Conservation (phyloP, 1,284 basidiomycete species). For the Coriolopsis trogii region DNA sequence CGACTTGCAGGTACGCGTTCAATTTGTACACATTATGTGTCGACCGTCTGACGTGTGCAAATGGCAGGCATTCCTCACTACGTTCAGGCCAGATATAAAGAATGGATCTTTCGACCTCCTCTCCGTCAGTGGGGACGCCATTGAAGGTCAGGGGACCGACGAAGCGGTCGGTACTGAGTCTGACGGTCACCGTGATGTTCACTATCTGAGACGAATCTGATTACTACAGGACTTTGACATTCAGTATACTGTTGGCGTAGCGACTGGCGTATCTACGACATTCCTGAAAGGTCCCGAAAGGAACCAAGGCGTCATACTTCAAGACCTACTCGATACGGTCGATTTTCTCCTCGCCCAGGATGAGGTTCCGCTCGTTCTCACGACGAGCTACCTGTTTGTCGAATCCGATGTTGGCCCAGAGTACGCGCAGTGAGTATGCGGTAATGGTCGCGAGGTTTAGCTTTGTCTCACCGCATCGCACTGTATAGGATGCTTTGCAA, state of each 20-base stretch:
- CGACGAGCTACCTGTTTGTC: slow-evolving; percentile 45
- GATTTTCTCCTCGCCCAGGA: slow-evolving; percentile 32
- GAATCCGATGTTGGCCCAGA: not conserved
- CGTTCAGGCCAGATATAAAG: slow-evolving; percentile 49
- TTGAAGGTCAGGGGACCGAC: slow-evolving; percentile 19
- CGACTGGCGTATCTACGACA: slow-evolving; percentile 43
- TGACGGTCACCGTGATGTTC: not conserved
- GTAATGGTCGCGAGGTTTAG: too few relatives aligned
- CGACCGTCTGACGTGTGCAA: not conserved
- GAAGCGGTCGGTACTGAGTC: slow-evolving; percentile 10
- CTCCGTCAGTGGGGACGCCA: slow-evolving; percentile 34
- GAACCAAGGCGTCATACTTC: slow-evolving; percentile 17
- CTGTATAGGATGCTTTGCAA: slow-evolving; percentile 7
- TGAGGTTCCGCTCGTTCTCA: slow-evolving; percentile 35
- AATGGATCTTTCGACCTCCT: slow-evolving; percentile 8
- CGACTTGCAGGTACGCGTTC: slow-evolving; percentile 43
- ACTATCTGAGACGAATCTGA: too few relatives aligned
- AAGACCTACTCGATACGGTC: slow-evolving; percentile 33
- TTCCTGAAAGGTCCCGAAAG: slow-evolving; percentile 19
- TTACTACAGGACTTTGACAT: slow-evolving; percentile 55
- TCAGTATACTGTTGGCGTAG: slow-evolving; percentile 65
- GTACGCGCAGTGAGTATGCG: not conserved
- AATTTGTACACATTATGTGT: not conserved
- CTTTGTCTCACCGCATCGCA: too few relatives aligned
- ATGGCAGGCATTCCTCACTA: slow-evolving; percentile 25